Evolutionary conservation across 345 rosid species (phyloP), one percentile per base, ranked within the genome.

Genomic region (Brassica incana): DNA sequence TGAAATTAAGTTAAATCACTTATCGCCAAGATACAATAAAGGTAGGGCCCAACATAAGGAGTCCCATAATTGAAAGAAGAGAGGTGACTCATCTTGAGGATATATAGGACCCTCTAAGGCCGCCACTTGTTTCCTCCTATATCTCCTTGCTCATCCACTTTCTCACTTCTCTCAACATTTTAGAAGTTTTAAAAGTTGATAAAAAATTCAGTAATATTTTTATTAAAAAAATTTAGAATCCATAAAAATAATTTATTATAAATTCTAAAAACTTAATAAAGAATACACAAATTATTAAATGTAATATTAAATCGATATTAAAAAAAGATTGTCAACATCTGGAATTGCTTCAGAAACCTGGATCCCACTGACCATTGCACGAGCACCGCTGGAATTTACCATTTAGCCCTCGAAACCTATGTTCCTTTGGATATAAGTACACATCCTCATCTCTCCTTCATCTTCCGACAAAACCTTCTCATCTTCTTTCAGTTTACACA

Each of bases 61-160:
- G 59, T 18, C 18, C 18, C 18, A 18, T 18, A 18, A 18, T 18
- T 52, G 58, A 12, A 48, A 48, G 56, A 14, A 14, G 23, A 7
- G 72, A 30, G 65, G 18, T 5, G 81, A 71, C 72, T 78, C 81
- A 71, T 64, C 71, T 35, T 52, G 60, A 64, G 76, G 76, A 78
- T 50, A 45, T 45, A 45, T 77, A 72, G 12, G 61, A 72, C 77
- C 67, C 73, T 72, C 67, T 18, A 8, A 58, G 62, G 3, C 10
- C 38, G 77, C 73, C 82, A 72, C 82, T 67, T 78, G 77, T 56
- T 56, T 56, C 3, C 60, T 54, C 67, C 8, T 61, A 27, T 61
- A 62, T 18, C 36, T 15, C 54, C 5, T 48, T n/a, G 1, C 56
- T 5, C 54, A 45, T 43, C 54, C 54, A 45, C 54, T 45, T 50